phyloP scores from a whole-genome alignment of 352 stramenopile genomes.

The Phytopythium aichiense region DNA sequence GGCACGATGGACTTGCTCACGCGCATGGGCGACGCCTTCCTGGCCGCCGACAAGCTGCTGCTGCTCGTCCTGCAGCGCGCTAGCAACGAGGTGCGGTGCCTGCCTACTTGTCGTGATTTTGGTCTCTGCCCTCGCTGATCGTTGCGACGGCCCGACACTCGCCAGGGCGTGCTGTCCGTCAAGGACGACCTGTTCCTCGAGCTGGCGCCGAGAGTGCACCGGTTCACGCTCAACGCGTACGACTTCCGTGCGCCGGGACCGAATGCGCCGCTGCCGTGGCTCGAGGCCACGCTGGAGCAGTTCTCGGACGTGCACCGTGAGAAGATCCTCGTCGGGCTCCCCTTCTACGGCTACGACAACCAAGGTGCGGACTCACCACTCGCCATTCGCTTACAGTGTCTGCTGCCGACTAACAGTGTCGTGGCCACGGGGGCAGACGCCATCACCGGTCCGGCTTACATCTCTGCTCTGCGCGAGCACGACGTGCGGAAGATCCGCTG shows the following conservation, averaged over 20 bases:
- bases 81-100: conserved; percentile 34
- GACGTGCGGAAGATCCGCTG: conserved; percentile 43
- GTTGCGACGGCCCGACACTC: not conserved
- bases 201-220: conserved; percentile 59
- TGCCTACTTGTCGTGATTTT: not conserved
- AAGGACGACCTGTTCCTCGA: conserved; percentile 52
- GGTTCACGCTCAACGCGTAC: conserved; percentile 84
- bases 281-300: conserved; percentile 51
- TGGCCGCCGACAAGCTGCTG: conserved; percentile 43
- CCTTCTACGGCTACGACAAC: conserved; percentile 83
- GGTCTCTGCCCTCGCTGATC: conserved; percentile 1
- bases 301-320: conserved; percentile 37
- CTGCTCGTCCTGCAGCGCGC: conserved; percentile 62
- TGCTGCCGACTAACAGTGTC: not conserved
- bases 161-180: conserved; percentile 44
- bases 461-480: conserved; percentile 31
- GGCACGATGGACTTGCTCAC: conserved; percentile 61
- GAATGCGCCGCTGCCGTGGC: conserved; percentile 65
- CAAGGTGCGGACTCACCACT: conserved; percentile 18
- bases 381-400: not conserved
- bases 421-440: conserved; percentile 21
- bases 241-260: conserved; percentile 58
- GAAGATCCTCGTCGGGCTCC: conserved; percentile 68
- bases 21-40: conserved; percentile 47
- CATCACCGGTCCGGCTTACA: conserved; percentile 37